Evolutionary conservation across 2,329 filamentous ascomycete species (phyloP), one percentile per base, ranked within the genome.

Genomic region (Coleophoma cylindrospora): DNA sequence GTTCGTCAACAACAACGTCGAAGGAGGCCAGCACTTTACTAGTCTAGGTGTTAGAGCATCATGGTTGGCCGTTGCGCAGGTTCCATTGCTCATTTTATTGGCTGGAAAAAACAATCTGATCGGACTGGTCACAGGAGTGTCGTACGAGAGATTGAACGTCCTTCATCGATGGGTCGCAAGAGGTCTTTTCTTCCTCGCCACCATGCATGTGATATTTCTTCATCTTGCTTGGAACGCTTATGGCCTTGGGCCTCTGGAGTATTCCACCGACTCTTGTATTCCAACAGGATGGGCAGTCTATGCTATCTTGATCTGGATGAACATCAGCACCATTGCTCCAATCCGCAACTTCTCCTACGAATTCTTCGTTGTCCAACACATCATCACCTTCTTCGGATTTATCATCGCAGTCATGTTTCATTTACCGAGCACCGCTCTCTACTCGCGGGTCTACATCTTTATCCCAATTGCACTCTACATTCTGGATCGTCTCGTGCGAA

Each of bases 71-170:
- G 68, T 85, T 45, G 79, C 75, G 4, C 84, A 87, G 63, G 73
- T 87, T 33, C 83, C 83, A 0, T 70, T 87, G 21, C 67, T 86
- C 13, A 84, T 82, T 57, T 69, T 87, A 2, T 71, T 87, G 13
- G 75, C 80, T 17, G 77, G 77, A 56, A 83, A 84, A 62, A 73
- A 75, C 57, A 83, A 74, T 56, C 61, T 81, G n/a, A 68, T 88
- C 14, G 83, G 79, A 1, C 70, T 75, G 48, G 66, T 89, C 19
- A 74, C 75, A 8, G 85, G 84, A 9, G 73, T 79, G 4, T 81
- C 82, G 53, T 82, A 88, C 60, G 85, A 89, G 65, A 75, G 83
- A 9, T 70, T 89, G 52, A 88, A 87, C 64, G 88, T 85, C 83
- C 66, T 88, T 49, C 86, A 89, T 60, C 76, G 86, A 54, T 89